These are phyloP conservation scores for Xanthoconium stramineum DNA, from an alignment of 768 basidiomycete species.

Conservation along the genomic window DNA sequence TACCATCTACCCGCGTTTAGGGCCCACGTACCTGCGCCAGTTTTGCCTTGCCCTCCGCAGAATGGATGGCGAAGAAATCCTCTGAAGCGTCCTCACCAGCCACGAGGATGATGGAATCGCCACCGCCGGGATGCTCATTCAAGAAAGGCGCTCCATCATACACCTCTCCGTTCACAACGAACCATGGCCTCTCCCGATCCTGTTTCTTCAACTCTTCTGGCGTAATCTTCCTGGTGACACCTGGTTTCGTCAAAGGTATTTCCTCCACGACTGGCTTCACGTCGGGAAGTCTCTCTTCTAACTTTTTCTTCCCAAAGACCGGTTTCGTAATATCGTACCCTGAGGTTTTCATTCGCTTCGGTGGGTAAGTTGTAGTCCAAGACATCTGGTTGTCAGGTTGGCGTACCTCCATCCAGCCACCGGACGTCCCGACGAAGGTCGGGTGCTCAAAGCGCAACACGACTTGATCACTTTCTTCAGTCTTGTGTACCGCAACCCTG, in stretches of 20 bases:
- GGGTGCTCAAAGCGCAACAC: constrained; percentile 56
- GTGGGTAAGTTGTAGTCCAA: background rate
- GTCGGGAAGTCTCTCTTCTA: background rate
- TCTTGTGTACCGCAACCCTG: constrained; percentile 45
- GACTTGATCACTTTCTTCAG: constrained; percentile 23
- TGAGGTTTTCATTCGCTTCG: constrained; percentile 42
- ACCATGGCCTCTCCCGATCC: constrained; percentile 41
- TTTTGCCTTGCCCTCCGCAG: constrained; percentile 44
- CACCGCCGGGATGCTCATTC: constrained; percentile 57
- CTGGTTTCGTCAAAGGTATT: constrained; percentile 44
- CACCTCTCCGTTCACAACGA: constrained; percentile 52
- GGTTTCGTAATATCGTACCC: constrained; percentile 45
- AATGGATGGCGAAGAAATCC: constrained; percentile 64
- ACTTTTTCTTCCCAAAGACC: constrained; percentile 24
- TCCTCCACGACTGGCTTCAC: constrained; percentile 10
- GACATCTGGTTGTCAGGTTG: background rate
- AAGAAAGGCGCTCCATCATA: constrained; percentile 53
- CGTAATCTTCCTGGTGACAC: constrained; percentile 43
- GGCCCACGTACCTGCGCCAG: constrained; percentile 36
- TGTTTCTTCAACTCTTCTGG: constrained; percentile 41
- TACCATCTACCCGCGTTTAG: background rate
- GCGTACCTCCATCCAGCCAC: constrained; percentile 59
- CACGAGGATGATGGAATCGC: constrained; percentile 50
- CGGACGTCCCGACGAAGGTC: constrained; percentile 45
- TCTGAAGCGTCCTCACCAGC: constrained; percentile 62